Evolutionary conservation across 1,284 basidiomycete species (phyloP), one percentile per base, ranked within the genome.

Genomic region (Pterulicium gracile): DNA sequence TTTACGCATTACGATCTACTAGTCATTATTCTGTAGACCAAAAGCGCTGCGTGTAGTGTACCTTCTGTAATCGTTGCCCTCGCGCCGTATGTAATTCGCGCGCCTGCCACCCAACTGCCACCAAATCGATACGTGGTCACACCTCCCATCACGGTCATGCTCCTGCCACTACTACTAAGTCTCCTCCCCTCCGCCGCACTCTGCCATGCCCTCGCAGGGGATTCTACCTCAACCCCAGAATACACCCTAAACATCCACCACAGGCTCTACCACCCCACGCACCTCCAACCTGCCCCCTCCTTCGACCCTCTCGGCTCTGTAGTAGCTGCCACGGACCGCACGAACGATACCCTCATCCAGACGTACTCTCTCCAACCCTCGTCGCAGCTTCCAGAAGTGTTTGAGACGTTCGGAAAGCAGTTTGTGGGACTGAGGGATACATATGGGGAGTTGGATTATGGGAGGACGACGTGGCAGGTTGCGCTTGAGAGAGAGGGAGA

Each of bases 391-490:
- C 54, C 55, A 22, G 54, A 70, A 44, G 71, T 75, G 59, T 60
- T 77, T 27, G 58, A 49, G 43, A 55, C 66, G 32, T 70, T 78
- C 54, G 54, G 65, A 35, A 58, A 68, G 47, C 54, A 57, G 21
- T 58, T 73, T 32, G 57, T 64, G 45, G 52, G 61, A 24, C 27
- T 45, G 22, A n/a, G n/a, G n/a, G 48, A 60, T 21, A 56, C 27
- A 55, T 20, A 50, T 56, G 32, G 55, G 64, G n/a, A n/a, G n/a
- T n/a, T n/a, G n/a, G n/a, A n/a, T 20, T 47, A 61, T 7, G 63
- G 67, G 42, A 62, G 63, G 15, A 70, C 73, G 12, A 62, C 84
- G 54, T 89, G 89, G 62, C 87, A 91, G 63, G 62, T 90, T 45
- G 82, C 85, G 43, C 63, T 91, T 52, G 72, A 80, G 55, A 72